Conservation (phyloP, 2,329 filamentous ascomycete genomes). For the Teratosphaeria destructans region DNA sequence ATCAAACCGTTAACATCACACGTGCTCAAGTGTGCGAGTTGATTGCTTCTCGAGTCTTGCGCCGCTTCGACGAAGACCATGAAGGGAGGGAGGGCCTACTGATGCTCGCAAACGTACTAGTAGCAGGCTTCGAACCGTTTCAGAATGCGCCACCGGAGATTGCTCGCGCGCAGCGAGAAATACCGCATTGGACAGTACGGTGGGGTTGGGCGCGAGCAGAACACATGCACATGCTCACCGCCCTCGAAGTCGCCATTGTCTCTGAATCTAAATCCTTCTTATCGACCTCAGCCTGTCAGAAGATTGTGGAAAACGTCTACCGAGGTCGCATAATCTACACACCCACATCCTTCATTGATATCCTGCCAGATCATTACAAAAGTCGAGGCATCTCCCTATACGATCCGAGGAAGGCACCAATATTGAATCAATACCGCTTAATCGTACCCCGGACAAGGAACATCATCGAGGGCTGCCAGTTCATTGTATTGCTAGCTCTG, state of each 20-base stretch:
- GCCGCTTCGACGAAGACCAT: constrained; percentile 69
- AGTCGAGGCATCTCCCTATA: constrained; percentile 72
- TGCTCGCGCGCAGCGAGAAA: constrained; percentile 44
- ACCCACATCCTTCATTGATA: constrained; percentile 69
- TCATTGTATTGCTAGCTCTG: constrained; percentile 55
- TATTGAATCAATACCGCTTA: constrained; percentile 76
- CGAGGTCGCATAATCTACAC: constrained; percentile 73
- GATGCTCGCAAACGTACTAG: constrained; percentile 65
- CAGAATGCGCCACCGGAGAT: constrained; percentile 67
- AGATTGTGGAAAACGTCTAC: constrained; percentile 74
- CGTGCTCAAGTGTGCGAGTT: constrained; percentile 70
- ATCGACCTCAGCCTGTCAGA: constrained; percentile 66
- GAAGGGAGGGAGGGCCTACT: constrained; percentile 60
- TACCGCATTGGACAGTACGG: constrained; percentile 35
- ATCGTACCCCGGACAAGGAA: constrained; percentile 72
- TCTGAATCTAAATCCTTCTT: constrained; percentile 72
- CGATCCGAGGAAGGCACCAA: constrained; percentile 61
- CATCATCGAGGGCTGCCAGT: constrained; percentile 64
- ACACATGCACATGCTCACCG: constrained; percentile 55
- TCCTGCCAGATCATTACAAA: constrained; percentile 80
- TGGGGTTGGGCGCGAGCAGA: constrained; percentile 32
- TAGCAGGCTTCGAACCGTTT: constrained; percentile 76
- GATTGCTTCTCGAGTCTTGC: constrained; percentile 65
- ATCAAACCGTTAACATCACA: constrained; percentile 71
- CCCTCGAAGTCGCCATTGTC: constrained; percentile 72